phyloP scores from a whole-genome alignment of 2,329 filamentous ascomycete genomes.

The Dactylellina parvicollis region DNA sequence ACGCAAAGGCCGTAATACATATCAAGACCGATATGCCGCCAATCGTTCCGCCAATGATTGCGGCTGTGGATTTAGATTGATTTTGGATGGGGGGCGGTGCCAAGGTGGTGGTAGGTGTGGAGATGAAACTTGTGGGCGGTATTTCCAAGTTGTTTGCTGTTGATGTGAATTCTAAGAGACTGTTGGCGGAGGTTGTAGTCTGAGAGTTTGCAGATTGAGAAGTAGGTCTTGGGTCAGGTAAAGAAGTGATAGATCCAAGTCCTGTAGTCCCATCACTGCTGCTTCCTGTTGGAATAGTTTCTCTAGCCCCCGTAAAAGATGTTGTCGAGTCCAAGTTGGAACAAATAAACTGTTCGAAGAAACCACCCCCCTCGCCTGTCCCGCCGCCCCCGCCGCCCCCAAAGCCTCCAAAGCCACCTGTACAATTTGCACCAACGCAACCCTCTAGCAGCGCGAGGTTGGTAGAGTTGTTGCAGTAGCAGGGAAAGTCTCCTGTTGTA shows the following conservation, averaged over 20 bases:
- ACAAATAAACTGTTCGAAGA: slow-evolving; percentile 29
- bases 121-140: neutral
- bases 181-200: neutral
- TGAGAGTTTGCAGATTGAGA: neutral
- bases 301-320: neutral
- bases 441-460: slow-evolving; percentile 20
- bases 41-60: slow-evolving; percentile 42
- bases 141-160: neutral
- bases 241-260: neutral
- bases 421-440: slow-evolving; percentile 28
- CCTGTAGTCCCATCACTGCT: neutral
- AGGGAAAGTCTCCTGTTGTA: slow-evolving; percentile 29
- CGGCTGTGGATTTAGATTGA: slow-evolving; percentile 19
- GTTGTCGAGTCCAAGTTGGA: slow-evolving; percentile 14
- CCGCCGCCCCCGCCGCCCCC: neutral
- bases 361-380: neutral
- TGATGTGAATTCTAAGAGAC: neutral
- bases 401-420: slow-evolving; percentile 18
- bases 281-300: neutral
- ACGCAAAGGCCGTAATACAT: slow-evolving; percentile 17
- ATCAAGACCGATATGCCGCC: slow-evolving; percentile 27
- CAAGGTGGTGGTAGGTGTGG: neutral
- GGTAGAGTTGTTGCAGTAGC: slow-evolving; percentile 43
- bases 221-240: neutral
- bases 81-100: neutral